phyloP scores from a whole-genome alignment of 148 eudicot genomes.

The Chenopodium album region DNA sequence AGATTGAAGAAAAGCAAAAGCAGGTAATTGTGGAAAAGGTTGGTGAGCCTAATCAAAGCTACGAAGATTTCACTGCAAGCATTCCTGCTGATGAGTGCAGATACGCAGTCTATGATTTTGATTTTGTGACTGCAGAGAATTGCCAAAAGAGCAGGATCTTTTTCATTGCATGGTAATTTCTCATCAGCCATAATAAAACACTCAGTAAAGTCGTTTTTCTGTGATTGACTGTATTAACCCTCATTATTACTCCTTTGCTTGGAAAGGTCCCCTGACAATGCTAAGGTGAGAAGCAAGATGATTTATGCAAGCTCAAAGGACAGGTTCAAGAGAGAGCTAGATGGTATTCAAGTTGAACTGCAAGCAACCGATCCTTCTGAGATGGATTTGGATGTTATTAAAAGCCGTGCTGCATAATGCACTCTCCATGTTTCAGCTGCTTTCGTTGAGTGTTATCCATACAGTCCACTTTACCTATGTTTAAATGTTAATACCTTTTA shows the following conservation, averaged over 20 bases:
- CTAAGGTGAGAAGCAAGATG: constrained; percentile 88
- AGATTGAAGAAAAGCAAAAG: constrained; percentile 85
- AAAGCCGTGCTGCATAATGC: constrained; percentile 59
- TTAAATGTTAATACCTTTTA: constrained; percentile 18
- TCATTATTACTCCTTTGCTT: background rate
- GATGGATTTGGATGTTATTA: constrained; percentile 83
- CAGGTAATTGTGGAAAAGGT: constrained; percentile 83
- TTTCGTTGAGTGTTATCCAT: constrained; percentile 7
- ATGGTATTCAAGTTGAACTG: constrained; percentile 84
- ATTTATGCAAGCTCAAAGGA: constrained; percentile 50
- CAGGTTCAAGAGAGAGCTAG: constrained; percentile 21
- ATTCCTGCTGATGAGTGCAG: constrained; percentile 85
- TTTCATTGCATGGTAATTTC: constrained; percentile 78
- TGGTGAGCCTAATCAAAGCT: constrained; percentile 69
- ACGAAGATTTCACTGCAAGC: constrained; percentile 66
- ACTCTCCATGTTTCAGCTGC: background rate
- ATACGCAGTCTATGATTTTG: constrained; percentile 80
- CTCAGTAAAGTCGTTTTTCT: background rate
- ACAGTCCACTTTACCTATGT: constrained; percentile 19
- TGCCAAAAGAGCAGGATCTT: constrained; percentile 92
- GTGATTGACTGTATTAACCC: background rate
- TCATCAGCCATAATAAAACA: background rate
- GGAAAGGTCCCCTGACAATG: constrained; percentile 73
- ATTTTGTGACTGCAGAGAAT: constrained; percentile 77
- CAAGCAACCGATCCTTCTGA: constrained; percentile 93